Base-by-base conservation (phyloP, 108 stramenopile species). In the Nannochloropsis gaditana region DNA sequence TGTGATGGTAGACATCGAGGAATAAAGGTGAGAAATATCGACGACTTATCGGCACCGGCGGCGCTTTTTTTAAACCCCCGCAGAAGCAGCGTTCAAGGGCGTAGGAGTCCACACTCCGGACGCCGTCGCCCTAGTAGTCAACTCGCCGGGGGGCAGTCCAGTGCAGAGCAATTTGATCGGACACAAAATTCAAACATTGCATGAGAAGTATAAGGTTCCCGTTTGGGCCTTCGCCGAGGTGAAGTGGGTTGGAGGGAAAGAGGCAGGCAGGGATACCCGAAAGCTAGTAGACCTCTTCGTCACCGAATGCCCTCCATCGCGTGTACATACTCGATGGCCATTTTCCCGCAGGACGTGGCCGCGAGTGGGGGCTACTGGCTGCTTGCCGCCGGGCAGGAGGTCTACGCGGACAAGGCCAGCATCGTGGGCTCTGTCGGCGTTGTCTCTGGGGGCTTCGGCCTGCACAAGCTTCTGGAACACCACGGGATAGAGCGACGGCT, bases 321-420 rank as follows among this genome's bases (percentile, higher is more conserved):
- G 31, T 31, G 31, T 31, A 31, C 31, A 31, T 31, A 31, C 31
- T 31, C 31, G 31, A 31, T 31, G 0, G 31, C 31, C 31, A 31
- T 31, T 31, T 31, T 50, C 47, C 47, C 47, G 10, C 10, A 50
- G 47, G 47, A 50, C 15, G 47, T 50, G 10, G 47, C 47, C 15
- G 47, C 47, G 11, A 50, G 47, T 50, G 47, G 47, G 15, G 59
- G 59, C 59, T 73, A 73, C 59, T 73, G 59, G 59, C 59, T 73
- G 15, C 59, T 73, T n/a, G 59, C 59, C 2, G 59, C 59, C 3
- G 59, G 59, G 59, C 59, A 73, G n/a, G 59, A 73, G 59, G n/a
- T 73, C 59, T 73, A 73, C 59, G 59, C 59, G 19, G 59, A 73
- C 59, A 73, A 8, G 59, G 59, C 59, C n/a, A 73, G 59, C n/a